Base-by-base conservation (phyloP, 176 grass and related monocot species). In the Triticum dicoccoides region DNA sequence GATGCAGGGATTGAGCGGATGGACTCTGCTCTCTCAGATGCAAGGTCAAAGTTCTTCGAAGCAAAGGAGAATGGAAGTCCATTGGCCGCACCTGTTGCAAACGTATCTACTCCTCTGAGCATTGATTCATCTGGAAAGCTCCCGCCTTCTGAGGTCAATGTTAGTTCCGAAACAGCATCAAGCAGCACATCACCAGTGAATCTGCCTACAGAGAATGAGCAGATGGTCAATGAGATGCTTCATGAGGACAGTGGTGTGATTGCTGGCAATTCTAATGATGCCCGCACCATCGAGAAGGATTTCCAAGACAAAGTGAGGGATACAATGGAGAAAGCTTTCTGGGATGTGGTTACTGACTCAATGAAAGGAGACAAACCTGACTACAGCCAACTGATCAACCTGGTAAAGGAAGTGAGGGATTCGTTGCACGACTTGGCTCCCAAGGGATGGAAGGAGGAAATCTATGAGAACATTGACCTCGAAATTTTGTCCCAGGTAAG, bases 401-500 rank as follows among this genome's bases (percentile, higher is more conserved):
- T 99, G 24, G 92, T 99, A 58, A 96, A 91, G 85, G 94, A 96
- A 89, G 87, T 99, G 62, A 94, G 90, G 71, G 90, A 96, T 91
- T 95, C 95, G 65, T 90, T 99, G 74, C 87, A 84, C 27, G 92
- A 94, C 35, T 78, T 99, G 83, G 97, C 94, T 86, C 94, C 97
- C 37, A 83, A 91, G 58, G 81, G 9, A 27, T 99, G 90, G 94
- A 95, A 89, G 69, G 88, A 92, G 37, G 90, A 99, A 83, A 94
- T 99, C 62, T 66, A 89, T 35, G 92, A 85, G 52, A 90, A 89
- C 30, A 94, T 99, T 69, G 97, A 99, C 86, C 85, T 94, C 25
- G 90, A 96, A 78, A 96, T 96, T 91, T 73, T 96, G 52, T 96
- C 94, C 76, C 94, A 99, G 92, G 93, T 96, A 89, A 87, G 82